Percentiles rank a stretch among this genome's conserved stretches.
Conservation (phyloP, 306 rosid species). For the Trifolium dubium region DNA sequence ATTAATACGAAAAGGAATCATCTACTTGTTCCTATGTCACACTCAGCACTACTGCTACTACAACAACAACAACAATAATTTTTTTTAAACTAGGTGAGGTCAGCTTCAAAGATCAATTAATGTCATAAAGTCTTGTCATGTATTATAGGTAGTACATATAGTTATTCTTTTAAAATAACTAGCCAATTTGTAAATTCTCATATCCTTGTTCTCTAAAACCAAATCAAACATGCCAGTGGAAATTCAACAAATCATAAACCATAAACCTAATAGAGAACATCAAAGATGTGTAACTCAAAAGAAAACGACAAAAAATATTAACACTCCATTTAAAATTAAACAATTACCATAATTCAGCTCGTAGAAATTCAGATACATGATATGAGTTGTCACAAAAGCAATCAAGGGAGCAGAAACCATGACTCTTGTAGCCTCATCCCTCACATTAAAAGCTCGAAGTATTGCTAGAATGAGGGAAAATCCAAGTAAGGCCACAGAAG, state of each 20-base stretch:
- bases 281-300: slow-evolving; percentile 27
- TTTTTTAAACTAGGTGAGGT: neutral
- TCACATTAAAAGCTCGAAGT: slow-evolving; percentile 73
- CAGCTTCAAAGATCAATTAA: neutral
- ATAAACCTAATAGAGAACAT: slow-evolving; percentile 52
- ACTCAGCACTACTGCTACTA: neutral
- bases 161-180: neutral
- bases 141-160: neutral
- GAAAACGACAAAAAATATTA: neutral
- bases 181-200: neutral
- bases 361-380: slow-evolving; percentile 86
- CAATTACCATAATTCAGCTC: slow-evolving; percentile 72
- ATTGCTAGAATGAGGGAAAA: slow-evolving; percentile 72
- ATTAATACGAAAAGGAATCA: slow-evolving; percentile 4
- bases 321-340: slow-evolving; percentile 28
- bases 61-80: neutral
- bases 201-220: neutral
- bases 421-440: slow-evolving; percentile 88
- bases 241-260: slow-evolving; percentile 58
- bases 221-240: too few species aligned
- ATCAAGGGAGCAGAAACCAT: slow-evolving; percentile 92
- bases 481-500: slow-evolving; percentile 89
- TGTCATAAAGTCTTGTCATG: neutral
- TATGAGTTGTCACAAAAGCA: slow-evolving; percentile 88
- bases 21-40: neutral